Evolutionary conservation across 2,329 filamentous ascomycete genomes (phyloP).

Genomic region (Cladophialophora exuberans): DNA sequence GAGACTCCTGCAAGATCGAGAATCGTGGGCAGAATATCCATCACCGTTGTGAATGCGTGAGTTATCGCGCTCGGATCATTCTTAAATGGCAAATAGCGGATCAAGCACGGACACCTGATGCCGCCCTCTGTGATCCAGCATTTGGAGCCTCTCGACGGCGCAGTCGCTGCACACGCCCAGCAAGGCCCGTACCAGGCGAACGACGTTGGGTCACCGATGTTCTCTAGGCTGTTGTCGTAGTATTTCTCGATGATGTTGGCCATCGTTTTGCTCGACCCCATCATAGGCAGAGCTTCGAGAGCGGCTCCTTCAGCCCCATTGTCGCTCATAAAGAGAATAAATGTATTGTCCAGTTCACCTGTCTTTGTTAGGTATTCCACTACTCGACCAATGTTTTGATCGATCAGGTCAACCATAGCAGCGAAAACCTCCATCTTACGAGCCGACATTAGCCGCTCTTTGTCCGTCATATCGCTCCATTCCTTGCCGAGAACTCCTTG

Average conservation of each 20-base stretch:
- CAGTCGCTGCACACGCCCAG: conserved; percentile 53
- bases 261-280: conserved; percentile 44
- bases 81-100: conserved; percentile 32
- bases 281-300: conserved; percentile 49
- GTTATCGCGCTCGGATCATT: conserved; percentile 31
- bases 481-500: no score
- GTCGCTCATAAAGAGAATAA: conserved; percentile 54
- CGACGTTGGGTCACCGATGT: conserved; percentile 48
- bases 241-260: conserved; percentile 48
- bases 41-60: conserved; percentile 49
- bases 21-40: conserved; percentile 54
- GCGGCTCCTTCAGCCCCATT: conserved; percentile 54
- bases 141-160: conserved; percentile 43
- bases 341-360: conserved; percentile 53
- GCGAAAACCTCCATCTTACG: conserved; percentile 55
- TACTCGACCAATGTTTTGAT: conserved; percentile 50
- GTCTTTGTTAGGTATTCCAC: conserved; percentile 48
- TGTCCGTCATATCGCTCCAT: no score
- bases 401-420: conserved; percentile 54
- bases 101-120: conserved; percentile 40
- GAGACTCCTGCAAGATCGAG: conserved; percentile 45
- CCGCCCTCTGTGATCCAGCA: conserved; percentile 39
- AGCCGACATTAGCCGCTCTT: no score
- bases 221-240: conserved; percentile 53
- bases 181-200: conserved; percentile 55